Conservation (phyloP, 176 grass and related monocot genomes). For the Sorghum bicolor region DNA sequence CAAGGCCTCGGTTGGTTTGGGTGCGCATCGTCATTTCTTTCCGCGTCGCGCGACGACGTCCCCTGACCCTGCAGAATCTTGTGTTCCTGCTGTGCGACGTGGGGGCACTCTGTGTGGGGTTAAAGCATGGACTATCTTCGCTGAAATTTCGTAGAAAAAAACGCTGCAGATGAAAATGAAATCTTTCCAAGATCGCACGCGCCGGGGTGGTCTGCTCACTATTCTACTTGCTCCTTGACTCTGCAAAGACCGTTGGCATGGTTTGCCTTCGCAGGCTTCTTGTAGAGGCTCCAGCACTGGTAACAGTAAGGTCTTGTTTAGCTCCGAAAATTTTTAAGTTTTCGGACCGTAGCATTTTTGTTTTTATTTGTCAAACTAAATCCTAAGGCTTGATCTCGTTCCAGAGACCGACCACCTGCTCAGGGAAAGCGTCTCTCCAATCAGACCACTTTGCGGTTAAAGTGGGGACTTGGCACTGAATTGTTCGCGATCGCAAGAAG, state of each 20-base stretch:
- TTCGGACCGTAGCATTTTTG: too few relatives aligned
- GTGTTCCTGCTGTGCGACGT: not conserved
- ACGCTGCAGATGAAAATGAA: not conserved
- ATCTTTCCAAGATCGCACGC: not conserved
- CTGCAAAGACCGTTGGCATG: too few relatives aligned
- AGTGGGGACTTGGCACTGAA: not conserved
- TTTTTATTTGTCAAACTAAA: too few relatives aligned
- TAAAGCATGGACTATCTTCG: not conserved
- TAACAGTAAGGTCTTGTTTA: too few relatives aligned
- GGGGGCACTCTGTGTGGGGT: not conserved
- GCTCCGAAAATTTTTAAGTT: too few relatives aligned
- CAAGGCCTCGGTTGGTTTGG: too few relatives aligned
- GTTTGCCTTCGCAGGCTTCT: not conserved
- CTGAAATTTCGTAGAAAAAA: not conserved
- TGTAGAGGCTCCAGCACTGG: not conserved
- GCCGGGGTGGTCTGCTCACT: not conserved
- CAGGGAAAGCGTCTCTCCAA: not conserved
- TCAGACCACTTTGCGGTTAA: too few relatives aligned
- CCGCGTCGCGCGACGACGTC: too few relatives aligned
- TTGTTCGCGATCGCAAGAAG: not conserved
- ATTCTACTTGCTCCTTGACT: too few relatives aligned
- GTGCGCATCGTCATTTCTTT: too few relatives aligned
- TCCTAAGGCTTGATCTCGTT: not conserved
- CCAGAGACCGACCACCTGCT: not conserved
- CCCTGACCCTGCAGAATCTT: too few relatives aligned